Percentiles rank a stretch among this genome's conserved stretches.
These are phyloP conservation scores for Yamadazyma blattariae DNA, from an alignment of 1,139 yeast genomes.

Conservation along the genomic window DNA sequence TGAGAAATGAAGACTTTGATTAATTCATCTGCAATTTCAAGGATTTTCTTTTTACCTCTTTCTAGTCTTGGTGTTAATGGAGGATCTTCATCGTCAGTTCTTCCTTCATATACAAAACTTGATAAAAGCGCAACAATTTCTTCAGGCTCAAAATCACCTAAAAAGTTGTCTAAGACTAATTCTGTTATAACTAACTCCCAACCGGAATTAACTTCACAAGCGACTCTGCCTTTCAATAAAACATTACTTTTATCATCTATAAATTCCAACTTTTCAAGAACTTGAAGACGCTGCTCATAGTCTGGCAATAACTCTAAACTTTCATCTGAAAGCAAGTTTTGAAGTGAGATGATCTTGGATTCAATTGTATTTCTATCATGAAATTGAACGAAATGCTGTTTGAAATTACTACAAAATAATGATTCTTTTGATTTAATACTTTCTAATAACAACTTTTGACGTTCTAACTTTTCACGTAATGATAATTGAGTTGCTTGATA, in stretches of 20 bases:
- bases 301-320: constrained; percentile 90
- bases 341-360: constrained; percentile 52
- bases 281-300: constrained; percentile 83
- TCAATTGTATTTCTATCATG: constrained; percentile 46
- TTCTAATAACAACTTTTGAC: constrained; percentile 39
- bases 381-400: constrained; percentile 44
- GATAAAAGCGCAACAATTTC: constrained; percentile 93
- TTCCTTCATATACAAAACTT: constrained; percentile 90
- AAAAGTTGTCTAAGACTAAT: constrained; percentile 81
- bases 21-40: constrained; percentile 65
- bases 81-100: constrained; percentile 55
- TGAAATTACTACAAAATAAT: constrained; percentile 42
- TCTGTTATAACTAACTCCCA: constrained; percentile 91
- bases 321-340: constrained; percentile 73
- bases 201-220: constrained; percentile 85
- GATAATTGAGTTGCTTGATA: constrained; percentile 46
- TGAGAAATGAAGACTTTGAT: constrained; percentile 61
- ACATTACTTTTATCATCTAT: constrained; percentile 78
- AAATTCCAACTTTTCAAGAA: constrained; percentile 70
- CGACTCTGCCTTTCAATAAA: constrained; percentile 80
- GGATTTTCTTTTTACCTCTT: constrained; percentile 68
- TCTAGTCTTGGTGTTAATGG: constrained; percentile 82
- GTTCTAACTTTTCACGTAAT: constrained; percentile 48
- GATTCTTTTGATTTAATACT: constrained; percentile 29
- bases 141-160: constrained; percentile 92